phyloP scores from a whole-genome alignment of 768 basidiomycete species.

The Zangia roseola region DNA sequence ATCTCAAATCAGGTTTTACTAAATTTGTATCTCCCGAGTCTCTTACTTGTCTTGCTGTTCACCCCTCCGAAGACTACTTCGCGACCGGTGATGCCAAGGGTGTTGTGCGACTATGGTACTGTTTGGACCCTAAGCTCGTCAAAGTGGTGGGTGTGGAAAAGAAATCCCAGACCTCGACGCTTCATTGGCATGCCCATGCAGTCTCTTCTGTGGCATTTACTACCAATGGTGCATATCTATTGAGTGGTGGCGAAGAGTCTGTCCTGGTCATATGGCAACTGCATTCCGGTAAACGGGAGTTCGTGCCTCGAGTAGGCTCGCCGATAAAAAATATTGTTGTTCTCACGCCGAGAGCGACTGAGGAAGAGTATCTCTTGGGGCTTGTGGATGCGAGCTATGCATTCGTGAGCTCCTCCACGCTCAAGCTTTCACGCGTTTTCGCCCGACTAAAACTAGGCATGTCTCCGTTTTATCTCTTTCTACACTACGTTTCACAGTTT shows the following conservation, averaged over 20 bases:
- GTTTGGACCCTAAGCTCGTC: conserved; percentile 60
- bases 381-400: conserved; percentile 79
- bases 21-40: conserved; percentile 81
- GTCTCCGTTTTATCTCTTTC: conserved; percentile 19
- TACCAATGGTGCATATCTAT: conserved; percentile 84
- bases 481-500: not conserved
- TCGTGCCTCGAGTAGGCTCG: conserved; percentile 88
- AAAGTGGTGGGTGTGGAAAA: conserved; percentile 67
- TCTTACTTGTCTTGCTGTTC: conserved; percentile 83
- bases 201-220: conserved; percentile 87
- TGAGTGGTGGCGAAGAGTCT: conserved; percentile 93
- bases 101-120: conserved; percentile 89
- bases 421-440: conserved; percentile 71
- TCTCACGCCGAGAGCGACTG: conserved; percentile 45
- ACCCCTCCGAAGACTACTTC: conserved; percentile 90
- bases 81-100: conserved; percentile 92
- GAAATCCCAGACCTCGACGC: conserved; percentile 75
- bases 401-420: conserved; percentile 68
- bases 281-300: conserved; percentile 84
- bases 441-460: conserved; percentile 77
- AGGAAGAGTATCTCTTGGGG: conserved; percentile 86
- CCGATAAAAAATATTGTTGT: conserved; percentile 74
- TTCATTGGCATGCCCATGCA: conserved; percentile 98
- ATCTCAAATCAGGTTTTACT: conserved; percentile 64
- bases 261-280: conserved; percentile 98